These are phyloP conservation scores for Cunninghamia lanceolata DNA, from an alignment of 75 land plant species.

Conservation along the genomic window DNA sequence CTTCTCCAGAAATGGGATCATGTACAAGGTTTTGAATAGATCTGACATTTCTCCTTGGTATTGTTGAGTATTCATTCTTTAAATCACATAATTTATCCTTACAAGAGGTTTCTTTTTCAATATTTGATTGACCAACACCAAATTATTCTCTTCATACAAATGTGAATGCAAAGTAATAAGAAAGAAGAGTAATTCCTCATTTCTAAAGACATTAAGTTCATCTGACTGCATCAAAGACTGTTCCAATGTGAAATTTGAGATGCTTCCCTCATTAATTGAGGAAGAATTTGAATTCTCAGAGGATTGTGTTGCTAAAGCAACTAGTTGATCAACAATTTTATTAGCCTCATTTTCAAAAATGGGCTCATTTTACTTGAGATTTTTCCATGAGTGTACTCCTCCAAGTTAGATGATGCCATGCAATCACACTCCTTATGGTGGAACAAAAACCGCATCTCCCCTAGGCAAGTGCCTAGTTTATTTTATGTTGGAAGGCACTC, in stretches of 20 bases:
- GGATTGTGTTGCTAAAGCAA: not conserved
- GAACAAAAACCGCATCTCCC: not conserved
- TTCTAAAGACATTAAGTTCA: not conserved
- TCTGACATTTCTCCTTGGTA: not conserved
- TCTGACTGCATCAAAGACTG: not conserved
- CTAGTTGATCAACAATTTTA: constrained; percentile 3
- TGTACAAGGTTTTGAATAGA: not conserved
- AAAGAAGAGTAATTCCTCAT: not conserved
- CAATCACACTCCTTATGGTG: not conserved
- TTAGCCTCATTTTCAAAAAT: not conserved
- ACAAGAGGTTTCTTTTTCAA: not conserved
- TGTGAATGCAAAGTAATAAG: not conserved
- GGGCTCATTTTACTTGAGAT: not conserved
- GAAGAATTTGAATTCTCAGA: not conserved
- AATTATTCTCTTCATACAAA: not conserved
- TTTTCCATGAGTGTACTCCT: not conserved
- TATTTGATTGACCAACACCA: not conserved
- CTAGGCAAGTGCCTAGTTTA: not conserved
- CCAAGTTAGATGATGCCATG: not conserved
- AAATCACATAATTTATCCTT: not conserved
- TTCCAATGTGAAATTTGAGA: not conserved
- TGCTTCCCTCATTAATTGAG: not conserved
- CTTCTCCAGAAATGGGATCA: not conserved
- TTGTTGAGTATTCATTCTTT: not conserved
- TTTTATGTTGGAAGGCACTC: not conserved